Conservation (phyloP, 2,329 filamentous ascomycete genomes). For the Trichoderma atrobrunneum region DNA sequence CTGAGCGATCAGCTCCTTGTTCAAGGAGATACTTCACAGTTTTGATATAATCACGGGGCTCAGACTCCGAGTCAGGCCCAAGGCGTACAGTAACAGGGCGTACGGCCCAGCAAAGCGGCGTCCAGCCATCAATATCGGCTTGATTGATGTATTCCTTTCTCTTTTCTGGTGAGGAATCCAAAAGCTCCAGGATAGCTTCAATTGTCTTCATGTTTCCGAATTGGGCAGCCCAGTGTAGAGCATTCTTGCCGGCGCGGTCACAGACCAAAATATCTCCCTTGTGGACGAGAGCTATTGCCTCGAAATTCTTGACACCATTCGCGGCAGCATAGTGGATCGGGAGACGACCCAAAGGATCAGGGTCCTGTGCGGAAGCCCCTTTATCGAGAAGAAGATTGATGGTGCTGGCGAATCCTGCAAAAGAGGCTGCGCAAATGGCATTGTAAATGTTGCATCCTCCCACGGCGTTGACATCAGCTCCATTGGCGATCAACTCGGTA, state of each 20-base stretch:
- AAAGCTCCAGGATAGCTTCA: background rate
- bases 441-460: background rate
- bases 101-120: background rate
- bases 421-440: background rate
- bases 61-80: background rate
- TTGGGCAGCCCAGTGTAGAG: background rate
- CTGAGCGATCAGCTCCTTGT: background rate
- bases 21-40: background rate
- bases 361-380: background rate
- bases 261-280: background rate
- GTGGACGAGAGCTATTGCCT: background rate
- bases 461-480: background rate
- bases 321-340: background rate
- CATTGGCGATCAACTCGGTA: background rate
- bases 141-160: background rate
- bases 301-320: background rate
- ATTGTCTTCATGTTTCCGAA: background rate
- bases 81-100: background rate
- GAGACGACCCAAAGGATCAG: background rate
- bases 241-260: background rate
- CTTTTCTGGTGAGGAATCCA: background rate
- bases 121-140: background rate
- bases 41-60: background rate
- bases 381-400: background rate
- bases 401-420: background rate